These are phyloP conservation scores for Arthrobotrys sphaeroides DNA, from an alignment of 2,329 filamentous ascomycete genomes.

Conservation along the genomic window DNA sequence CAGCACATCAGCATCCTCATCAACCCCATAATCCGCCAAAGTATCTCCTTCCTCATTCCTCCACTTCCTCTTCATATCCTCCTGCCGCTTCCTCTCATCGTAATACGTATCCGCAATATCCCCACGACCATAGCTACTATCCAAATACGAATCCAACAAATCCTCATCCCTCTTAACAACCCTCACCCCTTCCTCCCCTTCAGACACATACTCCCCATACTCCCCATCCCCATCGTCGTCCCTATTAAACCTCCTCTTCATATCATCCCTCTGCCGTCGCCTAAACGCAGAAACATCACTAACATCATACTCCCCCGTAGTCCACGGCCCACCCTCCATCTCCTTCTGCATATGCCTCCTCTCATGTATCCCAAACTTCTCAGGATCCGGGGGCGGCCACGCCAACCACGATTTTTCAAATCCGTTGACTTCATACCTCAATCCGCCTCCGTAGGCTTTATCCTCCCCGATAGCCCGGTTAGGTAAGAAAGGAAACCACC, in stretches of 20 bases:
- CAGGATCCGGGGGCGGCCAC: conserved; percentile 73
- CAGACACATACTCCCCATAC: conserved; percentile 45
- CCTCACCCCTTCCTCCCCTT: conserved; percentile 14
- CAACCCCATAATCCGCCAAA: conserved; percentile 79
- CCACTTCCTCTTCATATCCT: conserved; percentile 69
- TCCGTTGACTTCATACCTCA: conserved; percentile 78
- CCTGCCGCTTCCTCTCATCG: conserved; percentile 55
- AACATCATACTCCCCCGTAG: conserved; percentile 55
- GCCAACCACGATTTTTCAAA: conserved; percentile 73
- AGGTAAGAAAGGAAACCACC: conserved; percentile 74
- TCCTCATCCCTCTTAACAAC: conserved; percentile 59
- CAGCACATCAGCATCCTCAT: conserved; percentile 73
- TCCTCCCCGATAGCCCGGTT: conserved; percentile 62
- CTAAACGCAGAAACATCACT: conserved; percentile 65
- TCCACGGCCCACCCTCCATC: conserved; percentile 37
- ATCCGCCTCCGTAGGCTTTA: conserved; percentile 63
- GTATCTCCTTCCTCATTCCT: conserved; percentile 78
- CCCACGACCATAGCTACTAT: conserved; percentile 52
- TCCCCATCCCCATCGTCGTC: conserved; percentile 43
- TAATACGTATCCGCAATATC: conserved; percentile 34
- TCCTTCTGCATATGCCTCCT: conserved; percentile 45
- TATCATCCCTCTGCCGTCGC: conserved; percentile 66
- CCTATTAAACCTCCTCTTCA: conserved; percentile 61
- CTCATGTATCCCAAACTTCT: conserved; percentile 65
- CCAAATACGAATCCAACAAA: conserved; percentile 55